Conservation (phyloP, 345 rosid species). For the Nephelium lappaceum region DNA sequence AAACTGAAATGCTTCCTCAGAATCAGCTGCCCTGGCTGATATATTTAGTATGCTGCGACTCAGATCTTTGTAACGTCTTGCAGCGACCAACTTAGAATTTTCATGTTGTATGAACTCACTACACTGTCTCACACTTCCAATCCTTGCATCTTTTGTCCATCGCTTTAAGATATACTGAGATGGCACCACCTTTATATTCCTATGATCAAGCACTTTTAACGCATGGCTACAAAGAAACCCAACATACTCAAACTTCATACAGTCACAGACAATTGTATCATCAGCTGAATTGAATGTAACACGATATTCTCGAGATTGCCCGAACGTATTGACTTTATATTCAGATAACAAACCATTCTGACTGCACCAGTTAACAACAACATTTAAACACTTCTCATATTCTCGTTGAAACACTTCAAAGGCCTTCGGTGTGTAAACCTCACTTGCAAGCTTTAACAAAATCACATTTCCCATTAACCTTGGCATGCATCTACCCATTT, state of each 20-base stretch:
- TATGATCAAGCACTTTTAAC: slow-evolving; percentile 37
- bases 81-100: slow-evolving; percentile 32
- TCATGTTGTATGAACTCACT: slow-evolving; percentile 25
- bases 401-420: slow-evolving; percentile 39
- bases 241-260: slow-evolving; percentile 39
- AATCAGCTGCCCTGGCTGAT: slow-evolving; percentile 40
- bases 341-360: slow-evolving; percentile 24
- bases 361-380: slow-evolving; percentile 28
- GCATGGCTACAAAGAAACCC: slow-evolving; percentile 46
- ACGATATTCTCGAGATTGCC: slow-evolving; percentile 26
- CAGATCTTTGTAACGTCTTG: slow-evolving; percentile 38
- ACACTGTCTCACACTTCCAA: slow-evolving; percentile 5
- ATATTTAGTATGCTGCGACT: slow-evolving; percentile 26
- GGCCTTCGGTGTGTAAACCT: slow-evolving; percentile 32
- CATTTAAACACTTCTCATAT: slow-evolving; percentile 35
- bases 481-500: slow-evolving; percentile 33
- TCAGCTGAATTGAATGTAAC: slow-evolving; percentile 31
- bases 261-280: slow-evolving; percentile 29
- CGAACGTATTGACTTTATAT: slow-evolving; percentile 34
- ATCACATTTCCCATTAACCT: slow-evolving; percentile 35
- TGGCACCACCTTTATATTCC: slow-evolving; percentile 39
- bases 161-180: slow-evolving; percentile 40
- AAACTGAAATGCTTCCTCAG: slow-evolving; percentile 40
- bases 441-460: slow-evolving; percentile 35
- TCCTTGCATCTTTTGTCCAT: slow-evolving; percentile 44